These are phyloP conservation scores for Colletotrichum neosansevieriae DNA, from an alignment of 2,329 filamentous ascomycete genomes.

Conservation along the genomic window DNA sequence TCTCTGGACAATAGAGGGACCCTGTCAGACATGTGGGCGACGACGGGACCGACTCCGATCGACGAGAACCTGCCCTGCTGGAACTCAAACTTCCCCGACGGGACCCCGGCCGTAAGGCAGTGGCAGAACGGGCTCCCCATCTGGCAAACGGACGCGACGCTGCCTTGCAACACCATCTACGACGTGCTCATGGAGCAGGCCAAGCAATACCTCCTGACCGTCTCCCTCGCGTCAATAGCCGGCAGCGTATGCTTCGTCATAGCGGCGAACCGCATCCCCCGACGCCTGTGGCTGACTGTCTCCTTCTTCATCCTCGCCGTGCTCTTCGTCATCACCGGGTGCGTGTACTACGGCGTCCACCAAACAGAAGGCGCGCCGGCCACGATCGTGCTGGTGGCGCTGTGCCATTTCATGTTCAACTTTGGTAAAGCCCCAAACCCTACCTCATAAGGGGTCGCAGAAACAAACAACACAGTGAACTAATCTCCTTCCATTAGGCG, in stretches of 20 bases:
- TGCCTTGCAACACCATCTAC: constrained; percentile 65
- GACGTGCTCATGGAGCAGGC: constrained; percentile 64
- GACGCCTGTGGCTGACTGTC: constrained; percentile 62
- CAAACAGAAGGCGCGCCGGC: constrained; percentile 55
- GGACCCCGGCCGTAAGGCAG: constrained; percentile 56
- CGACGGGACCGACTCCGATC: constrained; percentile 49
- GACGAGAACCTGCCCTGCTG: constrained; percentile 58
- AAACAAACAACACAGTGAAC: no score
- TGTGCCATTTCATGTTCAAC: constrained; percentile 68
- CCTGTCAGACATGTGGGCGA: constrained; percentile 58
- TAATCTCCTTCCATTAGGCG: constrained; percentile 51
- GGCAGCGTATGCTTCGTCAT: constrained; percentile 63
- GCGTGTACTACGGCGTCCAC: constrained; percentile 62
- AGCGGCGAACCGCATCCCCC: constrained; percentile 60
- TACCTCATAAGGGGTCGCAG: no score
- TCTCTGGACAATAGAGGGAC: constrained; percentile 60
- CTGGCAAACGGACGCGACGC: constrained; percentile 63
- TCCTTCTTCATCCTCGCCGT: constrained; percentile 61
- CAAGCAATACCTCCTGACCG: constrained; percentile 65
- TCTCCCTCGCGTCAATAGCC: constrained; percentile 63
- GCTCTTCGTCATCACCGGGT: constrained; percentile 62
- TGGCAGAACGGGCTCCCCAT: constrained; percentile 58
- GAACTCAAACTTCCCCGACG: constrained; percentile 57
- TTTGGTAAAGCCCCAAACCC: constrained; percentile 53
- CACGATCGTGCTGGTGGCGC: constrained; percentile 63